Base-by-base conservation (phyloP, 2,329 filamentous ascomycete genomes). In the Reticulascus tulasneorum region DNA sequence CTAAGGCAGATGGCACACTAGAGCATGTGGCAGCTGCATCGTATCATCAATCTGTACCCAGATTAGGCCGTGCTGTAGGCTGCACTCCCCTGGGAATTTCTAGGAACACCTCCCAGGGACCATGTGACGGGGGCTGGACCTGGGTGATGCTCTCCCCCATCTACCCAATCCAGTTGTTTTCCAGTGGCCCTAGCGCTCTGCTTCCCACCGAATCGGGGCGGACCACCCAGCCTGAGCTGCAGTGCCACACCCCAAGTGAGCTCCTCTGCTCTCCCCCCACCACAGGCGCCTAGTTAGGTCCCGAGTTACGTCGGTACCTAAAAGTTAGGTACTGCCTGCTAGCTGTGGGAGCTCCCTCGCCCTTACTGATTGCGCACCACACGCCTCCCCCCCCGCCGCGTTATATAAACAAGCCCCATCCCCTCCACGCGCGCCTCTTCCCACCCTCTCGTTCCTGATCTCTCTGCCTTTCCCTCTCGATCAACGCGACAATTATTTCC, bases 351-450 rank as follows among this genome's bases (percentile, higher is more conserved):
- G 7, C 6, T 16, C 11, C 21, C 22, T 19, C 17, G 13, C 33
- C 51, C 49, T 59, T 71, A 75, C 69, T 75, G 71, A 75, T 76
- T 75, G 71, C 65, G 67, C 63, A 58, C 55, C 55, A 59, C 65
- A 61, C 63, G 66, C 59, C 59, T 63, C 63, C 64, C 67, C 66
- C 71, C 71, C 69, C 64, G 63, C 66, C 69, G 54, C 55, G 57
- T 53, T 68, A 78, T 79, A 79, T 77, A 78, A 79, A 75, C 69
- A 73, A 62, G 59, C 61, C 66, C 67, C 58, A 39, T 58, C 58
- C 66, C 66, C 64, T 62, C 68, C 64, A 55, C 71, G 70, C 71
- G 68, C 60, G 55, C 57, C 54, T 56, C 61, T 62, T 58, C 57
- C 59, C 54, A 58, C 53, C 60, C 56, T 51, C 53, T 55, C 49